phyloP scores from a whole-genome alignment of 169 alveolate species.

The Condylostoma magnum region DNA sequence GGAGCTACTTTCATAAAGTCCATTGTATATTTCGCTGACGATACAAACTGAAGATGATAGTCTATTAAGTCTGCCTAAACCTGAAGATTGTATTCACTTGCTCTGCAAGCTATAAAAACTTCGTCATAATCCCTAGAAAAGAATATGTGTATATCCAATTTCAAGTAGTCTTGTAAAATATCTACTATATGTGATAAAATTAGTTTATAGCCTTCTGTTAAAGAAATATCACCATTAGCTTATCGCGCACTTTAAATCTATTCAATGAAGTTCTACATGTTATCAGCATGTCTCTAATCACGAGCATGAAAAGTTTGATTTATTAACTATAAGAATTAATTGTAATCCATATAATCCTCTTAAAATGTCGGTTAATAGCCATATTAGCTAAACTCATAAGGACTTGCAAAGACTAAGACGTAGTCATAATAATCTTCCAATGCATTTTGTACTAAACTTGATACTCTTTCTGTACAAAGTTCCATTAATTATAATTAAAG shows the following conservation, averaged over 20 bases:
- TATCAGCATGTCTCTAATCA: neutral
- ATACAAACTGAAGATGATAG: neutral
- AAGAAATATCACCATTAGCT: neutral
- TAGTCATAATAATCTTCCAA: too few species aligned
- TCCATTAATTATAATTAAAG: too few species aligned
- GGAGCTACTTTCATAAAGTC: neutral
- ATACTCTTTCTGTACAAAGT: too few species aligned
- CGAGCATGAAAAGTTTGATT: neutral
- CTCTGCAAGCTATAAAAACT: neutral
- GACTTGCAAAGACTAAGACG: neutral
- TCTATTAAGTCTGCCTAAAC: slow-evolving; percentile 17
- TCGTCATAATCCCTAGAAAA: slow-evolving; percentile 11
- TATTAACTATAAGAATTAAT: neutral
- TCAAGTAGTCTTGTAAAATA: neutral
- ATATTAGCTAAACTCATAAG: neutral
- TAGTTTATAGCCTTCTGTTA: neutral
- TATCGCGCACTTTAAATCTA: neutral
- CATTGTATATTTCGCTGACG: neutral
- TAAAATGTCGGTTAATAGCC: neutral
- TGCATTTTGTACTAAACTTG: too few species aligned
- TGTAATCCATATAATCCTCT: neutral
- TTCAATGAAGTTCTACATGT: neutral
- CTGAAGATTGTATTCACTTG: neutral
- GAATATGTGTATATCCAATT: neutral
- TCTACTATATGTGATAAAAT: neutral